Conservation (phyloP, 495 filamentous ascomycete genomes). For the Cladorrhinum samala region DNA sequence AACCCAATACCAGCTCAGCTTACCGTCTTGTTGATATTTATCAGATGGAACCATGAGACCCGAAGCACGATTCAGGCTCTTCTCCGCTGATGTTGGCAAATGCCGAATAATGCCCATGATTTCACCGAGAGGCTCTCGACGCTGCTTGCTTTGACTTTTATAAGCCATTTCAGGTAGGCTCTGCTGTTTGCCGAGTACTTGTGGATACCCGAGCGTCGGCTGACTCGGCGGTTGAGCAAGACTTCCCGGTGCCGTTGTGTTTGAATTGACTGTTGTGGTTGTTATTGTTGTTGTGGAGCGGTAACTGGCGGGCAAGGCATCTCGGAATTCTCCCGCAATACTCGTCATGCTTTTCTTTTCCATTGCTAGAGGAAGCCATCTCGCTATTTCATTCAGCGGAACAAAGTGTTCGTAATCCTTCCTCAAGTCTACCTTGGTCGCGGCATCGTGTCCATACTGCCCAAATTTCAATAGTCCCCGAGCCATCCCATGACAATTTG, state of each 20-base stretch:
- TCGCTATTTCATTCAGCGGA: conserved; percentile 17
- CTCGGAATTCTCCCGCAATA: conserved; percentile 20
- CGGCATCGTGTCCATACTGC: conserved; percentile 4
- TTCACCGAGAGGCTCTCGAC: not conserved
- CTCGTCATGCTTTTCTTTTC: conserved; percentile 16
- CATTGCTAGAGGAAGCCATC: conserved; percentile 17
- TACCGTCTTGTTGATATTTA: not conserved
- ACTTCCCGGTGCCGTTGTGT: not conserved
- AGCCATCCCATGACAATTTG: conserved; percentile 3
- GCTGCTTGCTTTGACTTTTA: not conserved
- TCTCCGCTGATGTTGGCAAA: not conserved
- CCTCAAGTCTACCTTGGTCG: conserved; percentile 21
- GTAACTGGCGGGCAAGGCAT: conserved; percentile 14
- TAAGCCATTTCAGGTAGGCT: not conserved
- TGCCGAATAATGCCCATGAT: not conserved
- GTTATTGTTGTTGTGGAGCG: not conserved
- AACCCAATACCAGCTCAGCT: not conserved
- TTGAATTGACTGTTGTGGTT: not conserved
- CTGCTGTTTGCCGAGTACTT: not conserved
- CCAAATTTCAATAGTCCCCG: conserved; percentile 16
- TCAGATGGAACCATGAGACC: not conserved
- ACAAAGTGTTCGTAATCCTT: conserved; percentile 8
- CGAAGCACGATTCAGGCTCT: not conserved
- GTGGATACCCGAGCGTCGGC: not conserved
- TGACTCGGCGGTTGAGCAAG: not conserved